Evolutionary conservation across 306 rosid species (phyloP), one percentile per base, ranked within the genome.

Genomic region (Lotus japonicus): DNA sequence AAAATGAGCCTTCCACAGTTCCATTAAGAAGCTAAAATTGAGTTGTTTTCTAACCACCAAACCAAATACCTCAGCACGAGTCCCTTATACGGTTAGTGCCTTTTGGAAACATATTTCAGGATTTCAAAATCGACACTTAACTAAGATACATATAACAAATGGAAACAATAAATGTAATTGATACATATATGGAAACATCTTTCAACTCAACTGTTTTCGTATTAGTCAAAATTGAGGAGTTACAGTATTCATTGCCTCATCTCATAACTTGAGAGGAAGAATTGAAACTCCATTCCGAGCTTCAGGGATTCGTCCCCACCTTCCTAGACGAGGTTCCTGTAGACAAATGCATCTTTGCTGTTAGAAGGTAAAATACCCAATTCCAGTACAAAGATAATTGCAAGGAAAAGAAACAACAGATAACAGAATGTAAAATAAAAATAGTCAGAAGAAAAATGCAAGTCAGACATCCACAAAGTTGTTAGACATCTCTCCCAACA

Each of bases 311-410:
- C 65, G 66, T 39, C 97, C 97, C 96, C 97, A 90, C 78, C 94
- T 85, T 79, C 98, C 98, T 2, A 94, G 79, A 18, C 97, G 95
- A 64, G 98, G 96, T 78, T 90, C 98, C 98, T 89, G 96, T 63
- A 28, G 13, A 60, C 49, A 78, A 19, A 62, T 14, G 14, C 33
- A 19, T 33, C 18, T 66, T 66, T 10, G 8, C 31, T 10, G 70
- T 78, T 18, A 68, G 26, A 19, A 51, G 4, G 53, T n/a, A n/a
- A 39, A 68, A 33, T 36, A 16, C 28, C 73, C 6, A 38, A 11
- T n/a, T 45, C 14, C 18, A 54, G 12, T 18, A 11, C 21, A 18
- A 2, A 3, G 3, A 19, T 42, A 8, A 11, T 21, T 21, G 12
- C 18, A 1, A 12, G 48, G 9, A 58, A 58, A 28, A 21, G 65